phyloP scores from a whole-genome alignment of 768 basidiomycete species.

The Astraeus odoratus region DNA sequence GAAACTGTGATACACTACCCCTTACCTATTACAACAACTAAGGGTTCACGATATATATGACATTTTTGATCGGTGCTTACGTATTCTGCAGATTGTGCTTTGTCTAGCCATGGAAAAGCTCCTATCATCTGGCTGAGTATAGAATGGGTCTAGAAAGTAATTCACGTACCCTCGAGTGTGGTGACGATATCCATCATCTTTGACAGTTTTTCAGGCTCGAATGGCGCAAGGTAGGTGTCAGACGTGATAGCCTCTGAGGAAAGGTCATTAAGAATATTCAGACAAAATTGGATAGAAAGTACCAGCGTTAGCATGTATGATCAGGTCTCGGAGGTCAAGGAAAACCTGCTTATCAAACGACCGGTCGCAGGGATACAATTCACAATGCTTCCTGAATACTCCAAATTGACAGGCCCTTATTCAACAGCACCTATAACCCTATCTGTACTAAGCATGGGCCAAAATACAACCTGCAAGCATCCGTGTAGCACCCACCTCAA shows the following conservation, averaged over 20 bases:
- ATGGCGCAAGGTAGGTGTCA: slow-evolving; percentile 11
- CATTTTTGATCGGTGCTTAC: too few species aligned
- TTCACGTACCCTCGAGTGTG: too few species aligned
- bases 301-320: not conserved
- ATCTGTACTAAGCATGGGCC: not conserved
- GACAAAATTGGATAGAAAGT: not conserved
- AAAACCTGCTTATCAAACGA: not conserved
- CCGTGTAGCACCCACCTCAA: not conserved
- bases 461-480: not conserved
- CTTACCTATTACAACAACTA: not conserved
- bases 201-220: slow-evolving; percentile 7
- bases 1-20: not conserved
- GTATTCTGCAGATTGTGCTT: too few species aligned
- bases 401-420: too few species aligned
- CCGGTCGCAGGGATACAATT: not conserved
- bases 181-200: slow-evolving; percentile 10
- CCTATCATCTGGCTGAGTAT: too few species aligned
- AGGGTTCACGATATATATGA: too few species aligned
- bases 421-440: not conserved
- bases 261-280: not conserved
- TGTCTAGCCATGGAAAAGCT: too few species aligned
- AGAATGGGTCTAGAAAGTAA: too few species aligned
- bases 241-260: slow-evolving; percentile 12
- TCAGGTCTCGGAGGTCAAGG: not conserved
- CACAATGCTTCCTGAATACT: not conserved